Evolutionary conservation across 257 asterid species (phyloP), one percentile per base, ranked within the genome.

Genomic region (Craterostigma plantagineum): DNA sequence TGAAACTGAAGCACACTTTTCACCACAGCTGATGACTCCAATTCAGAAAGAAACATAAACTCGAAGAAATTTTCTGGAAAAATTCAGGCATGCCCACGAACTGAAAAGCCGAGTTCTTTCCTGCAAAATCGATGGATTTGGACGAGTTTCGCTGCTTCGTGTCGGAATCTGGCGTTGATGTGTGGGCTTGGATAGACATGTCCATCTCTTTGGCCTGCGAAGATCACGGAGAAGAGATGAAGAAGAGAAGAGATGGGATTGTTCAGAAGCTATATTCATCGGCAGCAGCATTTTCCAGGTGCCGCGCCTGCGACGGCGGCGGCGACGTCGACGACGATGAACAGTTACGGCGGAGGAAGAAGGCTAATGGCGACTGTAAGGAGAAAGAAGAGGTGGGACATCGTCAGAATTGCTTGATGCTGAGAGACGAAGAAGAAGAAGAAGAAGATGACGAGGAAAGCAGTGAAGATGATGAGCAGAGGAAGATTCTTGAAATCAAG

Each of bases 141-240:
- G 43, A 48, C 8, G 63, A 55, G 45, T 64, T 72, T 33, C 81
- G 73, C 18, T 64, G 62, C 6, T 55, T 72, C 14, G 45, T 72
- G 16, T 42, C 46, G 50, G 75, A 72, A 43, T 72, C 81, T 0
- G 70, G 71, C 10, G 16, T 68, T 18, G 81, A 72, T 52, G 45
- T 72, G 13, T 72, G 81, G 81, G 46, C 56, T 0, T 64, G 66
- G 67, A 68, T 72, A n/a, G 73, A 72, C 18, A 61, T 66, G 69
- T 53, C 73, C 0, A 62, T 72, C 14, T 48, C 73, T 1, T 36
- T 68, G 38, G 81, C 81, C 0, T 58, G 61, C 11, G 23, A 45
- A 35, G 81, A 72, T 62, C 63, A 68, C 44, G 60, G 49, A 40
- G 41, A 37, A 6, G 81, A 68, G 41, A 53, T 72, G 48, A 57